phyloP scores from a whole-genome alignment of 139 green algal genomes.

The Chlorokybus atmophyticus region DNA sequence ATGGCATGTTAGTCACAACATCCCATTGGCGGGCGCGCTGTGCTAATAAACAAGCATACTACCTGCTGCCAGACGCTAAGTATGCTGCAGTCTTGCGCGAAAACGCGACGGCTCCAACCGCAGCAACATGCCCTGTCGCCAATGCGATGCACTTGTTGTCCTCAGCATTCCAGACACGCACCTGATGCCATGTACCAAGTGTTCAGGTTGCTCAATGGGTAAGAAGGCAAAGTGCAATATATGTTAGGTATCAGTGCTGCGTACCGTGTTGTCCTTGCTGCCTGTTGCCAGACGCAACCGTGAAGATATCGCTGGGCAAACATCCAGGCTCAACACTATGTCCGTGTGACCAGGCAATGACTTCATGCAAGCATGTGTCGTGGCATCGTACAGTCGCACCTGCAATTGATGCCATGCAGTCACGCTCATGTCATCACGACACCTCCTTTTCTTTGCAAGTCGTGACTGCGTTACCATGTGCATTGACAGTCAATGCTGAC shows the following conservation, averaged over 20 bases:
- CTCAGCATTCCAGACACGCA: constrained; percentile 32
- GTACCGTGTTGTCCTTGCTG: constrained; percentile 69
- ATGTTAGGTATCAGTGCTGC: constrained; percentile 5
- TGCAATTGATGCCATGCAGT: no score
- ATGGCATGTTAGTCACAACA: no score
- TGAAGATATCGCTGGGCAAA: background rate
- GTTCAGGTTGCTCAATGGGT: no score
- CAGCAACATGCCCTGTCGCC: constrained; percentile 62
- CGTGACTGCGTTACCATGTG: no score
- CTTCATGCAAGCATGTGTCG: constrained; percentile 13
- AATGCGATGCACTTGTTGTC: constrained; percentile 38
- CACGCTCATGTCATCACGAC: no score
- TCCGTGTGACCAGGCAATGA: constrained; percentile 42
- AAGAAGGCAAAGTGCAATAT: background rate
- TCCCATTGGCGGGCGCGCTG: no score
- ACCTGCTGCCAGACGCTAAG: no score
- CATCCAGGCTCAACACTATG: constrained; percentile 48
- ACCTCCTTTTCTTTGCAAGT: no score
- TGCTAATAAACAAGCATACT: no score
- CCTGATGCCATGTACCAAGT: constrained; percentile 8
- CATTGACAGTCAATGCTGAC: no score
- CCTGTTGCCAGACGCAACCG: constrained; percentile 37
- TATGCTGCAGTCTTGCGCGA: no score
- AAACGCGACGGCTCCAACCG: constrained; percentile 69
- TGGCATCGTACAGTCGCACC: constrained; percentile 60